These are phyloP conservation scores for Proliferodiscus dingleyae DNA, from an alignment of 2,329 filamentous ascomycete genomes.

Conservation along the genomic window DNA sequence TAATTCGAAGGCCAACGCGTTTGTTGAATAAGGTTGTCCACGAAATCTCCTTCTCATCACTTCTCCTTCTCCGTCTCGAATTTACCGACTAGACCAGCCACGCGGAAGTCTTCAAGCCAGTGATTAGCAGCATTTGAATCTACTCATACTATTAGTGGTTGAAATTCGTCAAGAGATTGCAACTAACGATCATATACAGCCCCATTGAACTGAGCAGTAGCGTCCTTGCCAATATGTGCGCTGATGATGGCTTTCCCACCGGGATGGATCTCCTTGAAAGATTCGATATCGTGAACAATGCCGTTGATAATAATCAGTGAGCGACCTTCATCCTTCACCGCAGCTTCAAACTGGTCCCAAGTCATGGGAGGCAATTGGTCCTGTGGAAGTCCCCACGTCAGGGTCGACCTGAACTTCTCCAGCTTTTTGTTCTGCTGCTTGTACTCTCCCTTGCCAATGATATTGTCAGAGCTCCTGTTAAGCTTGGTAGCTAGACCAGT, in stretches of 20 bases:
- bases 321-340: constrained; percentile 66
- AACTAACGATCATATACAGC: constrained; percentile 55
- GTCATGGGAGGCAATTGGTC: constrained; percentile 77
- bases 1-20: neutral
- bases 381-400: constrained; percentile 79
- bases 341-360: constrained; percentile 77
- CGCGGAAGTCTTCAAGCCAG: neutral
- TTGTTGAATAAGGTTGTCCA: neutral
- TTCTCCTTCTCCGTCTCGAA: neutral
- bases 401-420: constrained; percentile 69
- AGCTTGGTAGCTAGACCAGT: constrained; percentile 76
- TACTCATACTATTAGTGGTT: neutral
- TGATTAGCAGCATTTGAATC: neutral
- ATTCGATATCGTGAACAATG: constrained; percentile 75
- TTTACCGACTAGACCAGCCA: neutral
- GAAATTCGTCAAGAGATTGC: neutral
- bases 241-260: constrained; percentile 80
- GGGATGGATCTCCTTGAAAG: constrained; percentile 80
- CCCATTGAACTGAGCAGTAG: constrained; percentile 83
- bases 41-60: neutral
- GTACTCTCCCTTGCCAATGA: constrained; percentile 82
- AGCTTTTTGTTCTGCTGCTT: constrained; percentile 88
- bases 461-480: constrained; percentile 82
- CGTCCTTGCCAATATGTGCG: constrained; percentile 76
- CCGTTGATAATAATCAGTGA: constrained; percentile 70